Percentiles rank a stretch among this genome's conserved stretches.
Conservation (phyloP, 108 stramenopile species). For the Cyclostephanos invisitatus region DNA sequence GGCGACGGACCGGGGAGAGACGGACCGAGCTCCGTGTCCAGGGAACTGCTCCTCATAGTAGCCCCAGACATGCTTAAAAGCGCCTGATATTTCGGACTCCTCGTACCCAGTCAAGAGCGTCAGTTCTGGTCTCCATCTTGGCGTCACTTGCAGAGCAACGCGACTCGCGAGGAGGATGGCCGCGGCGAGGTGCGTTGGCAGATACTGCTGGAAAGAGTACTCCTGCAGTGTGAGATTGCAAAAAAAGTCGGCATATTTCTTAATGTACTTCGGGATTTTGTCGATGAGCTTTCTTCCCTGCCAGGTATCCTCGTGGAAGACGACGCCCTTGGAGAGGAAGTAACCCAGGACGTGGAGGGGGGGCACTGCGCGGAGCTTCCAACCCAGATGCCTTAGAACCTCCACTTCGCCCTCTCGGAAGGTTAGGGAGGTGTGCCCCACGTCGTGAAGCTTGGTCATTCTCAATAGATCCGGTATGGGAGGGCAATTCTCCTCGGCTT, state of each 20-base stretch:
- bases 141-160: slow-evolving; percentile 79
- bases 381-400: slow-evolving; percentile 72
- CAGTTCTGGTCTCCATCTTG: slow-evolving; percentile 81
- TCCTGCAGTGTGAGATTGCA: slow-evolving; percentile 93
- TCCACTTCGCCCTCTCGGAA: slow-evolving; percentile 88
- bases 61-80: slow-evolving; percentile 82
- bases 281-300: slow-evolving; percentile 82
- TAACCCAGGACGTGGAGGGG: slow-evolving; percentile 83
- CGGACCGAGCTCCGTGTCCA: slow-evolving; percentile 79
- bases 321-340: slow-evolving; percentile 78
- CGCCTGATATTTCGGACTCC: slow-evolving; percentile 65
- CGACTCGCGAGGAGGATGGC: slow-evolving; percentile 84
- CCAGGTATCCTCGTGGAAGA: slow-evolving; percentile 81
- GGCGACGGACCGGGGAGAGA: slow-evolving; percentile 81
- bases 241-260: slow-evolving; percentile 94
- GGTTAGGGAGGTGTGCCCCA: slow-evolving; percentile 76
- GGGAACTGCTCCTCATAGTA: slow-evolving; percentile 93
- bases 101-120: slow-evolving; percentile 74
- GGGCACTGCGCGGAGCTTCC: slow-evolving; percentile 83
- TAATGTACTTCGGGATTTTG: slow-evolving; percentile 91
- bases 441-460: slow-evolving; percentile 73
- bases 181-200: slow-evolving; percentile 83
- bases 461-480: slow-evolving; percentile 83
- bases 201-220: slow-evolving; percentile 87
- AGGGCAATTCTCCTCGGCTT: slow-evolving; percentile 90